Evolutionary conservation across 306 rosid species (phyloP), one percentile per base, ranked within the genome.

Genomic region (Sicyos baderoa): DNA sequence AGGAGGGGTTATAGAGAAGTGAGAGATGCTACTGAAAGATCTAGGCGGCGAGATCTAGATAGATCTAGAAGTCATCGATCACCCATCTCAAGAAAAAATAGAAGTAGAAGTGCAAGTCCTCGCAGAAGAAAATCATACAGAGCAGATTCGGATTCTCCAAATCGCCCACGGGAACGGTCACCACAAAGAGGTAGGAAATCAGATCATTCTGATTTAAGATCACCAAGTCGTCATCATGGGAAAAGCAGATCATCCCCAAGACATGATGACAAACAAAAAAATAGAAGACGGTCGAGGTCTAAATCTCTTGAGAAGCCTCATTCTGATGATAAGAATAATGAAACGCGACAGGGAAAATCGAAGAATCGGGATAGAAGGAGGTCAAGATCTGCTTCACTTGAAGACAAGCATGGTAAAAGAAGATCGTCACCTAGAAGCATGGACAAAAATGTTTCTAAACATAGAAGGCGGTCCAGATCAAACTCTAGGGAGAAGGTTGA

Each of bases 21-120:
- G 22, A 82, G 96, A 87, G 89, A 83, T 77, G 83, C 68, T 11
- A 54, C 76, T 76, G 95, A 90, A 68, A 85, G 90, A 82, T 73
- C 65, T 78, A 84, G 91, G 80, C 76, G 91, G 74, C 83, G 91
- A 10, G 93, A 86, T 77, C 81, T 79, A 74, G 88, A 81, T 76
- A 86, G 97, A 81, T 82, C 74, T 9, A 79, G 63, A 67, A 88
- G 79, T 80, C 83, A 50, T 37, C 85, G 75, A 77, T 81, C 84
- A 59, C 84, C 83, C 70, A 73, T 62, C 70, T 84, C 86, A 9
- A 79, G 86, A 71, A 93, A 88, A 77, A 81, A 86, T 53, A 83
- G 81, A 79, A 92, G 96, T 79, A 81, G 91, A 79, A 93, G 96
- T 75, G 66, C 25, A 40, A 87, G 95, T 71, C 97, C 92, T 69